A percentile compares a stretch with the other conserved stretches of the same genome.
phyloP scores from a whole-genome alignment of 805 yeast genomes.

The Candida ascalaphidarum region DNA sequence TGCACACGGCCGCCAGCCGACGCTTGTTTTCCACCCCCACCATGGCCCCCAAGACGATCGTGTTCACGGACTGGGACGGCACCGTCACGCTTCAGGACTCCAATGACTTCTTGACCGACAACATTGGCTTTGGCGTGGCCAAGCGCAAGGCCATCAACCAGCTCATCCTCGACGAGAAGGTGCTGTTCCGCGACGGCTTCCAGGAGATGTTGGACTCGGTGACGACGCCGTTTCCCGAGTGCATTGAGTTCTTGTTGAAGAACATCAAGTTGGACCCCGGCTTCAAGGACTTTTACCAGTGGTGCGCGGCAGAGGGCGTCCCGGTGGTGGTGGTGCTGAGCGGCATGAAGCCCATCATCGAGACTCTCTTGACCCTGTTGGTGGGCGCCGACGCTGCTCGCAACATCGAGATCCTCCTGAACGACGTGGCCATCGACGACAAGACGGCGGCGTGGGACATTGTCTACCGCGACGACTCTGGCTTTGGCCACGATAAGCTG shows the following conservation, averaged over 20 bases:
- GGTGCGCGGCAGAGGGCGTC: conserved; percentile 63
- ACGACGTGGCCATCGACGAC: conserved; percentile 51
- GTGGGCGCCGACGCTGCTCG: conserved; percentile 71
- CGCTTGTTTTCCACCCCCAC: background rate
- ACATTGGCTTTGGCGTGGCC: conserved; percentile 73
- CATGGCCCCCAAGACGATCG: conserved; percentile 49
- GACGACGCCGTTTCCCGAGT: conserved; percentile 67
- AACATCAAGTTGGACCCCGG: conserved; percentile 83
- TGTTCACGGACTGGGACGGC: conserved; percentile 97
- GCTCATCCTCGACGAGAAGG: conserved; percentile 59
- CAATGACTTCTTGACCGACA: conserved; percentile 85
- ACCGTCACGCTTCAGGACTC: conserved; percentile 94
- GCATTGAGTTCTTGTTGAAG: conserved; percentile 60
- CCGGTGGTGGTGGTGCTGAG: conserved; percentile 85
- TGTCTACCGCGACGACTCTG: conserved; percentile 73
- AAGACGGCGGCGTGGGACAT: conserved; percentile 71
- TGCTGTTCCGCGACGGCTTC: conserved; percentile 77
- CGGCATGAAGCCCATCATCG: conserved; percentile 91
- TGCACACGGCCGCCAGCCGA: no score
- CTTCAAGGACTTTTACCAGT: conserved; percentile 69
- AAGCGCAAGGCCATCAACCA: conserved; percentile 62
- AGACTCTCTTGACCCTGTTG: conserved; percentile 61
- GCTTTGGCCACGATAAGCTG: conserved; percentile 94
- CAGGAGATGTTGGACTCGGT: conserved; percentile 76
- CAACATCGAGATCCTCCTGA: conserved; percentile 73